Base-by-base conservation (phyloP, 2,329 filamentous ascomycete species). In the Eutypella sp. region DNA sequence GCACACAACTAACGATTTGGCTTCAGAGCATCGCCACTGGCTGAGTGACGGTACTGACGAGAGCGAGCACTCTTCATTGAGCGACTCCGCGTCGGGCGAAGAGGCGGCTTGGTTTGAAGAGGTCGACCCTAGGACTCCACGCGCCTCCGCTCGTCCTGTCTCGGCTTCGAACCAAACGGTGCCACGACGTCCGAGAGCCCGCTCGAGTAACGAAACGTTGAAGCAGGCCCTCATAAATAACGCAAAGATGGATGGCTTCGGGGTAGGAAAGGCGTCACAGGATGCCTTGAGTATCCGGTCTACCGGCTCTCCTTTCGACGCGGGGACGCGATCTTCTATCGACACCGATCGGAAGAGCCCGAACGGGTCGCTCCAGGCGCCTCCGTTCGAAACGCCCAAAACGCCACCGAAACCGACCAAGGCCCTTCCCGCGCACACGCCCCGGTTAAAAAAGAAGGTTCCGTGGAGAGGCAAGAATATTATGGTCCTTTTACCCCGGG, bases 11-110 rank as follows among this genome's bases (percentile, higher is more conserved):
- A 78, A 79, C 52, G 81, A 85, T 54, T 76, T 76, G 53, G 77
- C 82, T 55, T 79, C 78, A 25, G 87, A 93, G 62, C 80, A 81
- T 54, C 82, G 81, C 50, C 85, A 89, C 66, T 95, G 89, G 89
- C 76, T 90, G 55, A 95, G 88, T 63, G 89, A 95, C 76, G 79
- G 83, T 50, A 78, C 79, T 20, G 79, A 80, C 61, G 80, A 79
- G 58, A 89, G 85, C 63, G 86, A 89, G 73, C 79, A 79, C 71
- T 87, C 83, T 76, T 87, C 84, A 72, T 58, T 84, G 80, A 84
- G 81, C 73, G 75, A 79, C 77, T 84, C 81, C 56, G 68, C 76
- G 62, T 72, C 72, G 50, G 74, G 69, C 51, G 68, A 75, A 54
- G 67, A 69, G 39, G 64, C 65, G 44, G 62, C 63, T 49, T 78